phyloP scores from a whole-genome alignment of 2,329 filamentous ascomycete species.

The Alternaria alternata region DNA sequence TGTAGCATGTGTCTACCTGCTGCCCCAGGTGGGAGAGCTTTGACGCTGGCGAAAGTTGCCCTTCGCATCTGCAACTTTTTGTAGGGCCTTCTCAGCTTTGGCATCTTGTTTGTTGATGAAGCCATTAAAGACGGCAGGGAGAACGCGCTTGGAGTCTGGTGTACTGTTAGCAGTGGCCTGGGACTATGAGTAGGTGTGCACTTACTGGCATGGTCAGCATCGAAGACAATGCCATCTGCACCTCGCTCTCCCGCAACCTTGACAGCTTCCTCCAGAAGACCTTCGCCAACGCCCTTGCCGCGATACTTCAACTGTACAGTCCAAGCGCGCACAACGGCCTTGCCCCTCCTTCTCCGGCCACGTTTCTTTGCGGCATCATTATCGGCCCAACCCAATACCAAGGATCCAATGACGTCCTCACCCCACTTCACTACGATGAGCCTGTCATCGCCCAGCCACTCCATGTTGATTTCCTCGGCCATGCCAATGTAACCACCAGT shows the following conservation, averaged over 20 bases:
- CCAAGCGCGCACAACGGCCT: conserved; percentile 81
- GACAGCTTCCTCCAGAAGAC: conserved; percentile 77
- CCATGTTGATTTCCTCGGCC: conserved; percentile 68
- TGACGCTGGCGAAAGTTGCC: conserved; percentile 51
- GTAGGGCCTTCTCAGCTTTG: conserved; percentile 46
- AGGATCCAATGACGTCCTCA: conserved; percentile 72
- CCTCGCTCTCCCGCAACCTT: conserved; percentile 71
- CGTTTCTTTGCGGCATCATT: conserved; percentile 55
- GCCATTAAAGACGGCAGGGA: conserved; percentile 46
- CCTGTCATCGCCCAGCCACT: conserved; percentile 65
- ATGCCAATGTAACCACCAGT: conserved; percentile 69
- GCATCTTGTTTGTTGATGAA: conserved; percentile 46
- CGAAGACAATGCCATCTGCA: conserved; percentile 76
- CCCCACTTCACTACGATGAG: conserved; percentile 72
- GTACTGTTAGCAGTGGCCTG: conserved; percentile 20
- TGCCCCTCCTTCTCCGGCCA: conserved; percentile 64
- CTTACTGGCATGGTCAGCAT: conserved; percentile 78
- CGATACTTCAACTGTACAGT: conserved; percentile 76
- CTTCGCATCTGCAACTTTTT: conserved; percentile 50
- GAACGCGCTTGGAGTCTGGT: conserved; percentile 45
- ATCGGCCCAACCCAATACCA: conserved; percentile 72
- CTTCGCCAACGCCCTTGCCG: conserved; percentile 73
- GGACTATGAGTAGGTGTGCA: conserved; percentile 22
- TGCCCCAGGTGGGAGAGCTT: conserved; percentile 49
- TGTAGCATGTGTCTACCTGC: conserved; percentile 32